Percentiles rank a stretch among this genome's conserved stretches.
Evolutionary conservation across 495 filamentous ascomycete species (phyloP).

Genomic region (Penicillium subrubescens): DNA sequence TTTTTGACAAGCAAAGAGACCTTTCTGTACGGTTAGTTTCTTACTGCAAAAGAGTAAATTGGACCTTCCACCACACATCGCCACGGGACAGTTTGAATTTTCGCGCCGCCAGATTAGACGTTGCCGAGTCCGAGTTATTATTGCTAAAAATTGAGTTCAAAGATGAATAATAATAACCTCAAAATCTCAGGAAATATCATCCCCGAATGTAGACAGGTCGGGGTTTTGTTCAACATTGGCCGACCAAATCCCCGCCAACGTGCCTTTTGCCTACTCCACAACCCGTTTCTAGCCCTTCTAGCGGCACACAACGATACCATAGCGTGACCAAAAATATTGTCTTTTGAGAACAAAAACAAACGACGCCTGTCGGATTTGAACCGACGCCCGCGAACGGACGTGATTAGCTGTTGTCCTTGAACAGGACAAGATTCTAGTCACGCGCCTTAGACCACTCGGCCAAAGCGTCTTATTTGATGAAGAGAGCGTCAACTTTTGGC

Average conservation of each 20-base stretch:
- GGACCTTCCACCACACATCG: no score
- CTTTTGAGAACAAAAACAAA: not conserved
- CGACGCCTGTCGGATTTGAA: slow-evolving; percentile 4
- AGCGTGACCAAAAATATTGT: not conserved
- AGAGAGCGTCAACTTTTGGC: not conserved
- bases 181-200: not conserved
- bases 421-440: not conserved
- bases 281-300: not conserved
- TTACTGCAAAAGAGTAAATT: not conserved
- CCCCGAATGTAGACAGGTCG: no score
- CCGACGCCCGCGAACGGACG: slow-evolving; percentile 4
- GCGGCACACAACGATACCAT: not conserved
- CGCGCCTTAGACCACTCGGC: slow-evolving; percentile 8
- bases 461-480: not conserved
- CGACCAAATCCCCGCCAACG: not conserved
- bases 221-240: not conserved
- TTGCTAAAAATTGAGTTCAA: not conserved
- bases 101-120: no score
- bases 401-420: not conserved
- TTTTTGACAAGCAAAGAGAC: no score
- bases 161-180: not conserved
- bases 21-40: no score
- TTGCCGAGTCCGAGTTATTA: no score
- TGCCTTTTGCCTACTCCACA: not conserved
- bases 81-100: no score